Evolutionary conservation across 108 stramenopile species (phyloP), one percentile per base, ranked within the genome.

Genomic region (Nannochloropsis oceanica): DNA sequence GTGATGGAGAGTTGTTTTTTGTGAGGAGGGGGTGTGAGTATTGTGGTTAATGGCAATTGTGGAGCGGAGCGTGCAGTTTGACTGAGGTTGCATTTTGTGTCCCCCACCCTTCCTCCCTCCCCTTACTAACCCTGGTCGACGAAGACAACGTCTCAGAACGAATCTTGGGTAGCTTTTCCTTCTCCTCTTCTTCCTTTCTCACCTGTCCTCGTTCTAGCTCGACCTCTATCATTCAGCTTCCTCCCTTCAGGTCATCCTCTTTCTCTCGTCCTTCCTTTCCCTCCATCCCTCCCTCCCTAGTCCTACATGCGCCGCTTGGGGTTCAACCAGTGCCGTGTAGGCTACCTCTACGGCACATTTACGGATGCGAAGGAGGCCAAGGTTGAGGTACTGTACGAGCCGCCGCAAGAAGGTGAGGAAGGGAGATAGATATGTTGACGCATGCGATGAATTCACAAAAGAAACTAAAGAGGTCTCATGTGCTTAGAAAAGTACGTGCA

Each of bases 361-460:
- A 91, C 91, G 22, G 91, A 93, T n/a, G 59, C 59, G 59, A 73
- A 20, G n/a, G 79, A 89, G 84, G 87, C 90, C 7, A 82, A 83
- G 27, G 96, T 96, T 20, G 96, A 98, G 89, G 95, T 94, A 9
- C 93, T 98, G 12, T 98, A 98, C 88, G 98, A 98, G 89, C 98
- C 98, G n/a, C 96, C 96, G 42, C 98, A 98, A 88, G 92, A 95
- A 43, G 83, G 82, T 73, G 10, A 73, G 59, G 34, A 34, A 34
- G 34, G 34, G 34, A 34, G 34, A 34, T 5, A 34, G 34, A 34
- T 34, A 34, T 34, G 5, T 3, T 34, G 34, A 34, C 34, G 34
- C 34, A 34, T 34, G 34, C 34, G 34, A 34, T 34, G 34, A 34
- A 34, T 34, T 34, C 34, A 34, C 34, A 34, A 34, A 34, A 34